These are phyloP conservation scores for Stereocaulon alpinum DNA, from an alignment of 495 filamentous ascomycete species.

Conservation along the genomic window DNA sequence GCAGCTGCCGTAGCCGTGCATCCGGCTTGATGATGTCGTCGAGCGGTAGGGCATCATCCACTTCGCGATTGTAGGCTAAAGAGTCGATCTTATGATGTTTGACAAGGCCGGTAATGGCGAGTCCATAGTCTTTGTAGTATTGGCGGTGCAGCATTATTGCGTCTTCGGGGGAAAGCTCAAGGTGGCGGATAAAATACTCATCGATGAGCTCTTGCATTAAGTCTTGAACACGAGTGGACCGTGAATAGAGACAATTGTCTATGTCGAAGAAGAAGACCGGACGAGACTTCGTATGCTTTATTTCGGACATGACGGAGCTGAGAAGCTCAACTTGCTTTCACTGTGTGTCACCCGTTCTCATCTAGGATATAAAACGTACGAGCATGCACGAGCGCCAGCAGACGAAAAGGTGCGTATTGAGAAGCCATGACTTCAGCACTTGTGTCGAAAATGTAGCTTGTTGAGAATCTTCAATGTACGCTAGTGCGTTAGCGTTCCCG, in stretches of 20 bases:
- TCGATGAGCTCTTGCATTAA: constrained; percentile 69
- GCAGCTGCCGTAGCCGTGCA: constrained; percentile 58
- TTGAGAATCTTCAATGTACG: background rate
- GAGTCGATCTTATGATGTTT: constrained; percentile 93
- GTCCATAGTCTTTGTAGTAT: constrained; percentile 92
- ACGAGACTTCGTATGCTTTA: constrained; percentile 21
- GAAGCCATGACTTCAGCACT: background rate
- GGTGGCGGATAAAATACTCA: constrained; percentile 69
- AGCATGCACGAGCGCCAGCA: background rate
- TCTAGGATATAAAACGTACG: background rate
- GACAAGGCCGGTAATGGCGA: constrained; percentile 91
- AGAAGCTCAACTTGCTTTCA: background rate
- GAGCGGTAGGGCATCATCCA: constrained; percentile 90
- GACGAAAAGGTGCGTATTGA: background rate
- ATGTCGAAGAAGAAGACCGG: constrained; percentile 87
- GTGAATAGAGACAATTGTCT: constrained; percentile 77
- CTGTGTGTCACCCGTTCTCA: background rate
- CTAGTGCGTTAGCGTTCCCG: constrained; percentile 3
- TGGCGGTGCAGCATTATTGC: constrained; percentile 72
- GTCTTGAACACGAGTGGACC: constrained; percentile 51
- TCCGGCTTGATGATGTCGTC: constrained; percentile 72
- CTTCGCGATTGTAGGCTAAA: constrained; percentile 84
- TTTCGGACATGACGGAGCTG: background rate
- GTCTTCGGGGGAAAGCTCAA: constrained; percentile 60
- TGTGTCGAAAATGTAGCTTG: background rate